Evolutionary conservation across 768 basidiomycete genomes (phyloP).

Genomic region (Cubamyces lactineus): DNA sequence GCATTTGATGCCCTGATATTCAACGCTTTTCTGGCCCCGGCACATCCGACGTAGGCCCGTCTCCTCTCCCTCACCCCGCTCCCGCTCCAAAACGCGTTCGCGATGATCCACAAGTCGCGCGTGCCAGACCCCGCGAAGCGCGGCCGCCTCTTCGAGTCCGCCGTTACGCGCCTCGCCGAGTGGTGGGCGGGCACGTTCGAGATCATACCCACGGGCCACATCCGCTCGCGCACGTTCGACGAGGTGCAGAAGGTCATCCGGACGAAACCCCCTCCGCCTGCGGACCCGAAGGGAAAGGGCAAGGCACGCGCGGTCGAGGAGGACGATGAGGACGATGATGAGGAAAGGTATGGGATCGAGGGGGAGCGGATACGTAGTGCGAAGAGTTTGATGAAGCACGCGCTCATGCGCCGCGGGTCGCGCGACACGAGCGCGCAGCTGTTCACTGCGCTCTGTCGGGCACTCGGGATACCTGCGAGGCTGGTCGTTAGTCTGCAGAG

Average conservation of each 20-base stretch:
- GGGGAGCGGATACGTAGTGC: slow-evolving; percentile 71
- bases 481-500: slow-evolving; percentile 90
- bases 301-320: slow-evolving; percentile 36
- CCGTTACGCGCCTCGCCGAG: slow-evolving; percentile 67
- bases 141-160: slow-evolving; percentile 85
- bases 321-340: slow-evolving; percentile 42
- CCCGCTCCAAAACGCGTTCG: slow-evolving; percentile 77
- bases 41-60: slow-evolving; percentile 71
- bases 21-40: neutral
- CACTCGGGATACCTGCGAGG: slow-evolving; percentile 82
- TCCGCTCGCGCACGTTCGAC: slow-evolving; percentile 77
- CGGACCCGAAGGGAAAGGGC: slow-evolving; percentile 34
- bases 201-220: slow-evolving; percentile 62
- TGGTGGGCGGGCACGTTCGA: slow-evolving; percentile 89
- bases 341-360: slow-evolving; percentile 39
- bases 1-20: neutral
- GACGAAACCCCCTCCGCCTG: neutral
- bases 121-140: slow-evolving; percentile 81
- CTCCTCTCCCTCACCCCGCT: slow-evolving; percentile 87
- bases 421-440: slow-evolving; percentile 88
- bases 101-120: slow-evolving; percentile 77
- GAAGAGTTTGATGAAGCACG: slow-evolving; percentile 94
- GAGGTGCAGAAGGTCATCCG: slow-evolving; percentile 53
- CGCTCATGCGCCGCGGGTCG: slow-evolving; percentile 75
- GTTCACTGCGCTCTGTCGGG: slow-evolving; percentile 88